Base-by-base conservation (phyloP, 371 early-diverging fungal species). In the Mucor circinelloides region DNA sequence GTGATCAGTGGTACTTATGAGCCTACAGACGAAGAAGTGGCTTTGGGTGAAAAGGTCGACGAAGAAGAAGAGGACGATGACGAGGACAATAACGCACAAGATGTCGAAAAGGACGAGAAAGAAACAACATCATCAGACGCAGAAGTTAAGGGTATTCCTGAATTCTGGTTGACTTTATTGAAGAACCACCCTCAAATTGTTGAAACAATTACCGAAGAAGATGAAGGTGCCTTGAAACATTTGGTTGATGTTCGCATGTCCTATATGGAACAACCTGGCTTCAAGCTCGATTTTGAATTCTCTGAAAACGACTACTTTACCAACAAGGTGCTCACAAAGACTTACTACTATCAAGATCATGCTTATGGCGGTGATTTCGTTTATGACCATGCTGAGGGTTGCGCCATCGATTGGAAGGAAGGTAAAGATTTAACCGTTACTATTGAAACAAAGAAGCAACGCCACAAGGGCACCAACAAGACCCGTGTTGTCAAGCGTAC, bases 391-490 rank as follows among this genome's bases (percentile, higher is more conserved):
- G 95, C 97, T 40, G 93, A 94, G 78, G 98, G 95, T 56, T 87
- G 89, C 66, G 78, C 84, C 50, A 95, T 99, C 72, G 77, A 92
- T 58, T 99, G 99, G 99, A 97, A 96, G 81, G 95, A 94, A 67
- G 97, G 93, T 72, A 93, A 95, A 86, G 92, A 98, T 78, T 85
- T 98, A 66, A 90, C 94, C 56, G 89, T 94, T 55, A 95, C 89
- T 6, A 85, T 95, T 61, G 97, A 97, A 81, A 90, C 94, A 74
- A 96, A 94, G 89, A 99, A 96, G 85, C 98, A 99, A 87, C 94
- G 98, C 70, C 95, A 97, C 86, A 97, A 97, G 91, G 87, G 91
- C 78, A 95, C 97, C 78, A 98, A 97, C 90, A 95, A 96, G 89
- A 95, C 97, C 31, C 95, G 99, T 65, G 91, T 97, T 46, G 93